These are phyloP conservation scores for Pseudonitzschia multistriata DNA, from an alignment of 108 stramenopile species.

Conservation along the genomic window DNA sequence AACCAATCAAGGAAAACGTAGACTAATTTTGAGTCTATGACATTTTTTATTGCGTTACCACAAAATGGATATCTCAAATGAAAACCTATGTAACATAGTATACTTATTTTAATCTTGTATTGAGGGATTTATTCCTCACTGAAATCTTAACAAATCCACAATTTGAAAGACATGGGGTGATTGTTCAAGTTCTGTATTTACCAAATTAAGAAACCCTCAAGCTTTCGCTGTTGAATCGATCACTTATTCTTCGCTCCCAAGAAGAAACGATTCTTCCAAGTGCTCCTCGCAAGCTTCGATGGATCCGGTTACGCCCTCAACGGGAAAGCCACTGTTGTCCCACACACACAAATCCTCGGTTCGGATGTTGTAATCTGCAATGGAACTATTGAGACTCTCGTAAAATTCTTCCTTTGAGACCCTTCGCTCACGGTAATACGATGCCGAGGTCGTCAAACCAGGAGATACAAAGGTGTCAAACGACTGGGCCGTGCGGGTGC, in stretches of 20 bases:
- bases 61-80: too few relatives aligned
- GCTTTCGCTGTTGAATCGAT: too few relatives aligned
- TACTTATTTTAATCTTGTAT: too few relatives aligned
- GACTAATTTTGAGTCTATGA: too few relatives aligned
- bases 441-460: constrained; percentile 14
- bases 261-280: constrained; percentile 1
- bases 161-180: too few relatives aligned
- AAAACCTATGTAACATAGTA: too few relatives aligned
- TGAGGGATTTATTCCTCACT: too few relatives aligned
- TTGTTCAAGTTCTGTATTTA: too few relatives aligned
- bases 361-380: constrained; percentile 29
- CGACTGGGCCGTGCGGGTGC: constrained; percentile 45
- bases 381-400: constrained; percentile 7
- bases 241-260: too few relatives aligned
- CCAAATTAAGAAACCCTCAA: too few relatives aligned
- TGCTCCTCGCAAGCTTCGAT: not conserved
- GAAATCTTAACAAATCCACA: too few relatives aligned
- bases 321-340: not conserved
- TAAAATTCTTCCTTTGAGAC: constrained; percentile 38
- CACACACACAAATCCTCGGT: constrained; percentile 28
- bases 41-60: too few relatives aligned
- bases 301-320: not conserved
- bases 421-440: constrained; percentile 45
- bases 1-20: not conserved
- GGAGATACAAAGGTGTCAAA: constrained; percentile 11